These are phyloP conservation scores for Parafenestella ontariensis DNA, from an alignment of 2,329 filamentous ascomycete genomes.

Conservation along the genomic window DNA sequence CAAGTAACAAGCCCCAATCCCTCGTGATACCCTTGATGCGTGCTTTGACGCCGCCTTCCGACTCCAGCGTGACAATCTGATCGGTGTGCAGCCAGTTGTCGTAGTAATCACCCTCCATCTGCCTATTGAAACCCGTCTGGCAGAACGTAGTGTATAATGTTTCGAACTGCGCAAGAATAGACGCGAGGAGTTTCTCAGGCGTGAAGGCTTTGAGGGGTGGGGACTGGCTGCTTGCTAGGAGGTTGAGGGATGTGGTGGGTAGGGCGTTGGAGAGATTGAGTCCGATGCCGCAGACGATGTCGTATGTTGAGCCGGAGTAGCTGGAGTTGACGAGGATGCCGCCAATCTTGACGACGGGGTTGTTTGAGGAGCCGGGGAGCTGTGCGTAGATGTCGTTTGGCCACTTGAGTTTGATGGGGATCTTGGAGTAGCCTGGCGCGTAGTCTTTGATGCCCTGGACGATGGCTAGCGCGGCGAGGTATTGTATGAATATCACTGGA, in stretches of 20 bases:
- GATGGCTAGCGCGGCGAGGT: slow-evolving; percentile 86
- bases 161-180: slow-evolving; percentile 80
- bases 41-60: slow-evolving; percentile 76
- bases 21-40: slow-evolving; percentile 84
- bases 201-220: slow-evolving; percentile 63
- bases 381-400: slow-evolving; percentile 81
- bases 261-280: slow-evolving; percentile 84
- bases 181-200: slow-evolving; percentile 81
- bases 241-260: slow-evolving; percentile 86
- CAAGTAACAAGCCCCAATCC: slow-evolving; percentile 89
- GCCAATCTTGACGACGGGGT: slow-evolving; percentile 82
- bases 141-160: slow-evolving; percentile 77
- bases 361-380: slow-evolving; percentile 58
- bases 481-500: slow-evolving; percentile 92
- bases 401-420: slow-evolving; percentile 93
- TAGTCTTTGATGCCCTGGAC: slow-evolving; percentile 84
- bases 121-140: slow-evolving; percentile 73
- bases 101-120: slow-evolving; percentile 72
- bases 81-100: slow-evolving; percentile 77
- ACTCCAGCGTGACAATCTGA: slow-evolving; percentile 77
- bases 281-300: slow-evolving; percentile 81
- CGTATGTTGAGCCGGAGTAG: slow-evolving; percentile 78
- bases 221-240: slow-evolving; percentile 61
- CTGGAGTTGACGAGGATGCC: slow-evolving; percentile 91
- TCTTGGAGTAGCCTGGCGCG: slow-evolving; percentile 72